A percentile compares a stretch with the other conserved stretches of the same genome.
phyloP scores from a whole-genome alignment of 805 yeast genomes.

The Spathaspora arborariae region DNA sequence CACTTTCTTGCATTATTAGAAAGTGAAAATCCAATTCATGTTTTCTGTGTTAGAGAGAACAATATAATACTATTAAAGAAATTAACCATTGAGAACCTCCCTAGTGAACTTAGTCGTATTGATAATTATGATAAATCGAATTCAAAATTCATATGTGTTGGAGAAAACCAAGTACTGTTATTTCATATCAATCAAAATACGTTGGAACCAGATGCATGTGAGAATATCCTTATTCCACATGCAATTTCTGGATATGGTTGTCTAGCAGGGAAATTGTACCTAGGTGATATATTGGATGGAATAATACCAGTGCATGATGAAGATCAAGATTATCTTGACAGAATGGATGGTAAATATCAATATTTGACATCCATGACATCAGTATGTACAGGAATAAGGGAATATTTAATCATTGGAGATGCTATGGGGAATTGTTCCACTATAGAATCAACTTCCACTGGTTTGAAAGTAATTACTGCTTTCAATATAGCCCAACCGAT shows the following conservation, averaged over 20 bases:
- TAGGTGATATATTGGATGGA: neutral
- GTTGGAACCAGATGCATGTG: neutral
- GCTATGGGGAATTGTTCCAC: slow-evolving; percentile 3
- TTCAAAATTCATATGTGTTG: neutral
- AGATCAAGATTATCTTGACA: neutral
- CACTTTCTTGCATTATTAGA: neutral
- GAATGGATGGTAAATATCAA: neutral
- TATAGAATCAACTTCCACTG: neutral
- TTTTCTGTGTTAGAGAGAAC: neutral
- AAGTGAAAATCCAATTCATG: neutral
- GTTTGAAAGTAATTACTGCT: neutral
- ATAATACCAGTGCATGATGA: neutral
- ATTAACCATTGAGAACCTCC: neutral
- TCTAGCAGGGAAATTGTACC: neutral
- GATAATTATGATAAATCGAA: neutral
- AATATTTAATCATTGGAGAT: slow-evolving; percentile 5
- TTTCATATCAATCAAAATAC: neutral
- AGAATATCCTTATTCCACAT: neutral
- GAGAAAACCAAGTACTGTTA: neutral
- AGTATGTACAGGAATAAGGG: neutral
- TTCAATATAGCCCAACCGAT: slow-evolving; percentile 7
- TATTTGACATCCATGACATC: neutral
- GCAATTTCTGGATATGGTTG: neutral
- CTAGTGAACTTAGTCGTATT: neutral
- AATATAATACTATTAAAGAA: neutral